Percentiles rank a stretch among this genome's conserved stretches.
Evolutionary conservation across 2,329 filamentous ascomycete genomes (phyloP).

Genomic region (Madurella mycetomatis): DNA sequence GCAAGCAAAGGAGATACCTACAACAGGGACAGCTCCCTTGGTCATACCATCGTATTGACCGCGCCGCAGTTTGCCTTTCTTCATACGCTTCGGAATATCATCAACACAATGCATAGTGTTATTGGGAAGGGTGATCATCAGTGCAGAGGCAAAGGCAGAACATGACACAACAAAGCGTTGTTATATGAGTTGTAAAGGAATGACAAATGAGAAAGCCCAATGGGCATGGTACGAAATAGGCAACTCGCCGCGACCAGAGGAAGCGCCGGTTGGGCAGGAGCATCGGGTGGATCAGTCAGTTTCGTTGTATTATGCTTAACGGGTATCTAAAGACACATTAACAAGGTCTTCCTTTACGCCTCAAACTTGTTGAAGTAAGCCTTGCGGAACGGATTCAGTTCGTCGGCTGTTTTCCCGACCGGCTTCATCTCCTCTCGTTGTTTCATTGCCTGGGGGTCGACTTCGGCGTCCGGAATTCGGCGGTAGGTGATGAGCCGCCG

Average conservation of each 20-base stretch:
- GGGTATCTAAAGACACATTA: constrained; percentile 7
- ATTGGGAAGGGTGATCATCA: neutral
- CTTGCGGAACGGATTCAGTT: constrained; percentile 57
- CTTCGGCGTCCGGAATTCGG: constrained; percentile 57
- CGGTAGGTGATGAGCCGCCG: constrained; percentile 83
- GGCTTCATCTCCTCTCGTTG: constrained; percentile 29
- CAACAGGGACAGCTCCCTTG: neutral
- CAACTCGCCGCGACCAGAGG: neutral
- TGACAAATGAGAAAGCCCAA: neutral
- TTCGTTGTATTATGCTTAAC: constrained; percentile 9
- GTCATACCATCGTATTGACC: neutral
- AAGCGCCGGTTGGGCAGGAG: neutral
- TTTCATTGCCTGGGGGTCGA: constrained; percentile 43
- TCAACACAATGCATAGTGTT: neutral
- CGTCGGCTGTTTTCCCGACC: constrained; percentile 50
- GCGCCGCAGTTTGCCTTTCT: neutral
- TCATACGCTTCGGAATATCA: neutral
- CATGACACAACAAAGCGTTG: neutral
- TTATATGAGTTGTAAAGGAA: neutral
- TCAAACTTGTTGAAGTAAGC: constrained; percentile 56
- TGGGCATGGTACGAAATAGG: neutral
- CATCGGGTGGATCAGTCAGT: neutral
- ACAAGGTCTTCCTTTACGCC: constrained; percentile 16
- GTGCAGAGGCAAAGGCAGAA: neutral
- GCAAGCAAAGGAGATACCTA: neutral